Percentiles rank a stretch among this genome's conserved stretches.
Evolutionary conservation across 2,329 filamentous ascomycete genomes (phyloP).

Genomic region (Neospermospora avenae): DNA sequence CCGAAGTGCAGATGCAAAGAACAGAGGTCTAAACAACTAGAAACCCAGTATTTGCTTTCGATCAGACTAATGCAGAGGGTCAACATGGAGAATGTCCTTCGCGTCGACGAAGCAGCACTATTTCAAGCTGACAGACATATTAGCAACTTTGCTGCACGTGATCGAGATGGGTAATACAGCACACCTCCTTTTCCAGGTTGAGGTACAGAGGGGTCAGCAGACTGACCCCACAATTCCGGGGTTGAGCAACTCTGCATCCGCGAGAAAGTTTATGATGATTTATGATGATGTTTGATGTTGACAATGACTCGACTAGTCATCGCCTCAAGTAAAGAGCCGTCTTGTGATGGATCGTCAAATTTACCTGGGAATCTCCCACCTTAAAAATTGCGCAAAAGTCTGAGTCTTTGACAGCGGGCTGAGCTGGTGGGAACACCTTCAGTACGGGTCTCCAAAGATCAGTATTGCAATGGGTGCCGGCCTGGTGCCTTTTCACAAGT

Average conservation of each 20-base stretch:
- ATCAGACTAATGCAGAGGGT: too few relatives aligned
- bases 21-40: too few relatives aligned
- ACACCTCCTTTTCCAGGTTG: not conserved
- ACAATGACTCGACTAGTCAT: slow-evolving; percentile 9
- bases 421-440: not conserved
- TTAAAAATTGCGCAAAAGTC: not conserved
- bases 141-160: slow-evolving; percentile 3
- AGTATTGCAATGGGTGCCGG: not conserved
- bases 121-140: not conserved
- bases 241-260: slow-evolving; percentile 4
- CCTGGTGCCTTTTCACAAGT: not conserved
- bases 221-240: slow-evolving; percentile 14
- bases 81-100: too few relatives aligned
- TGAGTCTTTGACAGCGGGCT: not conserved
- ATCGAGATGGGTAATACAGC: not conserved
- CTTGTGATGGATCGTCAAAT: slow-evolving; percentile 11
- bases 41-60: too few relatives aligned
- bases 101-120: too few relatives aligned
- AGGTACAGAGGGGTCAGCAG: slow-evolving; percentile 3
- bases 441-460: not conserved
- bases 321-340: too few relatives aligned
- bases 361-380: not conserved
- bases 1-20: not conserved
- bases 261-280: not conserved
- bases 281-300: not conserved